A percentile compares a stretch with the other conserved stretches of the same genome.
Evolutionary conservation across 1,284 basidiomycete species (phyloP).

Genomic region (Ganoderma meredithae): DNA sequence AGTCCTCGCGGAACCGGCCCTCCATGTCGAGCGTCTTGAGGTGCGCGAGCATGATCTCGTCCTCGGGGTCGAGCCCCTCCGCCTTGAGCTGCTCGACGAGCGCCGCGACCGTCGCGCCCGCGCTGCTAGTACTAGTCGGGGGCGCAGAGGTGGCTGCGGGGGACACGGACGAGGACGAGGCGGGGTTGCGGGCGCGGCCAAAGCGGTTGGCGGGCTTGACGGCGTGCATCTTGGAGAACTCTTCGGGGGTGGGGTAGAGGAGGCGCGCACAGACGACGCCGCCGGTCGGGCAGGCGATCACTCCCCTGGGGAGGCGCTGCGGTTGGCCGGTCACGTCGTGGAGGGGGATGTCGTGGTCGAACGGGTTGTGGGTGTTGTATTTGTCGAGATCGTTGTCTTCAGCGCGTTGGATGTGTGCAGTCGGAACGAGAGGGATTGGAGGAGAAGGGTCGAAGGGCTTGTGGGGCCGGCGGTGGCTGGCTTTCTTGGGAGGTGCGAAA

Average conservation of each 20-base stretch:
- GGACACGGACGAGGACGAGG: neutral
- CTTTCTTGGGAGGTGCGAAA: neutral
- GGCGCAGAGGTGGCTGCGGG: neutral
- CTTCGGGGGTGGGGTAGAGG: conserved; percentile 11
- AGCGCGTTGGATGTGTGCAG: neutral
- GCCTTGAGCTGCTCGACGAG: conserved; percentile 21
- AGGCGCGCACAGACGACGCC: neutral
- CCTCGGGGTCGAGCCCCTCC: conserved; percentile 15
- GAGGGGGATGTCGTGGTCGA: neutral
- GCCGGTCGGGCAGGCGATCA: neutral
- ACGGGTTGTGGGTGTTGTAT: neutral
- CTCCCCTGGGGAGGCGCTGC: neutral
- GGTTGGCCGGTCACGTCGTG: conserved; percentile 5
- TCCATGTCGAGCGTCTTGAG: conserved; percentile 9
- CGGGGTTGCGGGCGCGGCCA: neutral
- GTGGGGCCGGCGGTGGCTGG: neutral
- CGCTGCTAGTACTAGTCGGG: neutral
- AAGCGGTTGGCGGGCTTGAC: conserved; percentile 2
- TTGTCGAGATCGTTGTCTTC: neutral
- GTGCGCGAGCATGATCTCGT: conserved; percentile 20
- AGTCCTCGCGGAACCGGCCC: conserved; percentile 14
- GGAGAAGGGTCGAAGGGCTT: neutral
- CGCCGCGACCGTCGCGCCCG: conserved; percentile 5
- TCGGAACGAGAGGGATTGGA: neutral
- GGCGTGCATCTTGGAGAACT: conserved; percentile 12